Evolutionary conservation across 1,284 basidiomycete species (phyloP), one percentile per base, ranked within the genome.

Genomic region (Fistulina hepatica): DNA sequence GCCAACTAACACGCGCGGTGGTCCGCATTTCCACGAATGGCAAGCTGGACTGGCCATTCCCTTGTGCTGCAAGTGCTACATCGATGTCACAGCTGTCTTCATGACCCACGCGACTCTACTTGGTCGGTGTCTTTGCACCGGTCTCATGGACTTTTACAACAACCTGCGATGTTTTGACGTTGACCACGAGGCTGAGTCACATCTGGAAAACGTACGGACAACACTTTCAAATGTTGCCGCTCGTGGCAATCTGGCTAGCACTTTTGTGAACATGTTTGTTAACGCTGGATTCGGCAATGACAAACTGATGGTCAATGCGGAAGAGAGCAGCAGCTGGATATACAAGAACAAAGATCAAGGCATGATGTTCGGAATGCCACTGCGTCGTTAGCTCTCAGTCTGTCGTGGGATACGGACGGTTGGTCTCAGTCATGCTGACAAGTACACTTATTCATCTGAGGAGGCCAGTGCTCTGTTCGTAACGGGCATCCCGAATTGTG

Each of bases 311-410:
- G 92, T 94, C 4, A 82, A 84, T 51, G 93, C 93, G 1, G 85
- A 91, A 41, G 93, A 97, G 54, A 94, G 94, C 16, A 86, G 81
- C 59, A 93, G 89, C 50, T 98, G 93, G 89, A 92, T 99, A 47
- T 99, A 98, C 71, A 97, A 97, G 74, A 97, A 97, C 68, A 97
- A 97, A 64, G 94, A 97, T 41, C 85, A 95, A 45, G 88, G 91
- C 42, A 97, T 97, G 91, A 80, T 95, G 71, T n/a, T n/a, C n/a
- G n/a, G 70, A 92, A 86, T 46, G 95, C 95, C 13, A 78, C 94
- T 15, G 95, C 95, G 3, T 93, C 88, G 44, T 73, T 97, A 37
- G 95, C 95, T 34, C 70, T 98, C 41, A 86, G 84, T 58, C 65
- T 97, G 49, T 68, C 98, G 2, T 99, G 95, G 95, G 93, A 98